Conservation (phyloP, 2,329 filamentous ascomycete genomes). For the Fusarium sp. region DNA sequence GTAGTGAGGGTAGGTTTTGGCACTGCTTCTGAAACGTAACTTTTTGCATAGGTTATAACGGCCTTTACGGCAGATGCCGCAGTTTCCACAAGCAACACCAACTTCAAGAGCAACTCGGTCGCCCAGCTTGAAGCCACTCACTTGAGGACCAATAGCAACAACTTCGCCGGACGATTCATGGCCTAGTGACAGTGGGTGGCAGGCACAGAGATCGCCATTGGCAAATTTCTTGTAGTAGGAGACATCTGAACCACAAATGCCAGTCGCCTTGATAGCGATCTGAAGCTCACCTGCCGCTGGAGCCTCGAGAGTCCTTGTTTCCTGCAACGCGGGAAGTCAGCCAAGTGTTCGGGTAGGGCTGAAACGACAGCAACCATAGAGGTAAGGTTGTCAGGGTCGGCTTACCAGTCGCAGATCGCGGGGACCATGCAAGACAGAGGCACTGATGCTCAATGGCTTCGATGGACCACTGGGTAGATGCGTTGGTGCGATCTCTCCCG, state of each 20-base stretch:
- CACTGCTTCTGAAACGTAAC: constrained; percentile 69
- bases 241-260: constrained; percentile 75
- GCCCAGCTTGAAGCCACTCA: constrained; percentile 61
- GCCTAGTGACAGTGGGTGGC: constrained; percentile 71
- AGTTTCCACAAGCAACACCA: constrained; percentile 62
- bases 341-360: constrained; percentile 36
- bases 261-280: constrained; percentile 71
- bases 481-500: constrained; percentile 54
- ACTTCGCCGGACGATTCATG: constrained; percentile 70
- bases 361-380: constrained; percentile 14
- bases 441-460: constrained; percentile 58
- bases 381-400: constrained; percentile 10
- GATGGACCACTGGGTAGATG: constrained; percentile 53
- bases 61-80: constrained; percentile 61
- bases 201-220: constrained; percentile 75
- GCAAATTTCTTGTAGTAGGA: constrained; percentile 78
- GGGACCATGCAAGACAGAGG: constrained; percentile 66
- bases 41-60: constrained; percentile 70
- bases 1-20: constrained; percentile 70
- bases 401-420: constrained; percentile 66
- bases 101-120: constrained; percentile 69
- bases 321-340: constrained; percentile 50
- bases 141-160: constrained; percentile 62
- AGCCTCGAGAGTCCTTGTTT: constrained; percentile 58
- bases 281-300: constrained; percentile 66